Conservation (phyloP, 805 yeast species). For the Teunomyces stri region DNA sequence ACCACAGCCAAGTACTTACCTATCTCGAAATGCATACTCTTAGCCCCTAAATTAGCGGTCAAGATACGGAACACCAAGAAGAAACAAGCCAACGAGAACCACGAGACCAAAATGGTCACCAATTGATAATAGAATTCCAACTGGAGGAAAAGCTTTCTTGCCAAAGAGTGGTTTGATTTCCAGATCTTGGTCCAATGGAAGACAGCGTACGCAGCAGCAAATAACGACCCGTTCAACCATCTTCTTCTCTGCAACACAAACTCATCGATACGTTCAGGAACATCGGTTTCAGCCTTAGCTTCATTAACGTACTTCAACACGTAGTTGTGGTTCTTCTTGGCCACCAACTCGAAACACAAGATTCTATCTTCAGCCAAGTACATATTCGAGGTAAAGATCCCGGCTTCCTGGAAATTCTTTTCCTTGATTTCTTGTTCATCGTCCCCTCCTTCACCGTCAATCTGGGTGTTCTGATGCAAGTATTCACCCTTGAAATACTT, state of each 20-base stretch:
- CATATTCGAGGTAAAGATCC: conserved; percentile 93
- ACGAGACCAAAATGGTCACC: conserved; percentile 74
- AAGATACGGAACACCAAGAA: conserved; percentile 89
- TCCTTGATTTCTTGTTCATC: conserved; percentile 42
- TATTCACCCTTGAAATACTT: conserved; percentile 93
- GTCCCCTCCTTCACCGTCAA: conserved; percentile 27
- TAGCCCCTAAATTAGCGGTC: conserved; percentile 70
- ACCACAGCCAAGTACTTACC: conserved; percentile 77
- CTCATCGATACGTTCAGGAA: conserved; percentile 92
- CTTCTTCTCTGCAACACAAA: conserved; percentile 94
- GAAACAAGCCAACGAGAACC: conserved; percentile 90
- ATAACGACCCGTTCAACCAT: conserved; percentile 97
- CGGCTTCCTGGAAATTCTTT: conserved; percentile 42
- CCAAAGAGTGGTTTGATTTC: conserved; percentile 78
- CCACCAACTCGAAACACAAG: conserved; percentile 92
- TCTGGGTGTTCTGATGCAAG: conserved; percentile 59
- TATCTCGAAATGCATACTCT: conserved; percentile 59
- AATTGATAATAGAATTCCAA: conserved; percentile 88
- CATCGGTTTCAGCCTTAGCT: conserved; percentile 96
- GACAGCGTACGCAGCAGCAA: conserved; percentile 91
- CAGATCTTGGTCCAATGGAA: conserved; percentile 84
- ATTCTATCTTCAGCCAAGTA: conserved; percentile 96
- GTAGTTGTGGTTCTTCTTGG: conserved; percentile 81
- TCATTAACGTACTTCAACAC: conserved; percentile 86
- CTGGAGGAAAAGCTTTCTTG: conserved; percentile 80